Conservation (phyloP, 2,329 filamentous ascomycete species). For the Hyphodiscus sp. region DNA sequence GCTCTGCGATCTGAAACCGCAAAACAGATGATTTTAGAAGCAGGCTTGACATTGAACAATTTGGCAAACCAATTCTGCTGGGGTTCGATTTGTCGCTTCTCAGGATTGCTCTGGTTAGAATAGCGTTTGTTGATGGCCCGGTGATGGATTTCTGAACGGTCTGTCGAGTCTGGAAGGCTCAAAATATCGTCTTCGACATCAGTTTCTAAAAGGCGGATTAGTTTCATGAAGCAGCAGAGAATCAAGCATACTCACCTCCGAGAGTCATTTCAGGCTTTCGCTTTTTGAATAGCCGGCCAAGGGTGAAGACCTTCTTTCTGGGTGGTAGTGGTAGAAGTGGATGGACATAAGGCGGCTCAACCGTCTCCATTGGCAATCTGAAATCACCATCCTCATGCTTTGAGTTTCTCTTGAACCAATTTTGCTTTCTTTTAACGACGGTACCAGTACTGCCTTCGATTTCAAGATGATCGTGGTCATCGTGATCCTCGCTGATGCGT, state of each 20-base stretch:
- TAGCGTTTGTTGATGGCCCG: conserved; percentile 28
- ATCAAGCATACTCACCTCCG: conserved; percentile 20
- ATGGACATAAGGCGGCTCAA: conserved; percentile 8
- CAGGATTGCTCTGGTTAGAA: conserved; percentile 31
- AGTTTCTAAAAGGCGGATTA: conserved; percentile 14
- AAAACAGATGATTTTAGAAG: conserved; percentile 68
- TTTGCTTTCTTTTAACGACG: conserved; percentile 24
- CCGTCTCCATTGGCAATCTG: conserved; percentile 9
- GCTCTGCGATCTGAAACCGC: conserved; percentile 64
- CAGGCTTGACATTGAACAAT: conserved; percentile 84
- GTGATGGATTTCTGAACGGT: conserved; percentile 14
- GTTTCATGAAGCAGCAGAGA: not conserved
- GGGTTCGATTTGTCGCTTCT: conserved; percentile 48
- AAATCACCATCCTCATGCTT: conserved; percentile 18
- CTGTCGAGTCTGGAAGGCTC: conserved; percentile 20
- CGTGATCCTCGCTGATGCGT: conserved; percentile 16
- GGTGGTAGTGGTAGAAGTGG: conserved; percentile 3
- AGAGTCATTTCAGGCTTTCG: conserved; percentile 24
- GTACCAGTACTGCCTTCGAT: conserved; percentile 22
- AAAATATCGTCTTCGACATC: conserved; percentile 24
- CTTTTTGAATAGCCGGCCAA: conserved; percentile 28
- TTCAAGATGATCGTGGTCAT: conserved; percentile 13
- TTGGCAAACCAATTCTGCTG: conserved; percentile 84
- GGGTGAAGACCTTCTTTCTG: conserved; percentile 26
- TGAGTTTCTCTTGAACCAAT: conserved; percentile 29